Evolutionary conservation across 768 basidiomycete species (phyloP), one percentile per base, ranked within the genome.

Genomic region (Trametes maxima): DNA sequence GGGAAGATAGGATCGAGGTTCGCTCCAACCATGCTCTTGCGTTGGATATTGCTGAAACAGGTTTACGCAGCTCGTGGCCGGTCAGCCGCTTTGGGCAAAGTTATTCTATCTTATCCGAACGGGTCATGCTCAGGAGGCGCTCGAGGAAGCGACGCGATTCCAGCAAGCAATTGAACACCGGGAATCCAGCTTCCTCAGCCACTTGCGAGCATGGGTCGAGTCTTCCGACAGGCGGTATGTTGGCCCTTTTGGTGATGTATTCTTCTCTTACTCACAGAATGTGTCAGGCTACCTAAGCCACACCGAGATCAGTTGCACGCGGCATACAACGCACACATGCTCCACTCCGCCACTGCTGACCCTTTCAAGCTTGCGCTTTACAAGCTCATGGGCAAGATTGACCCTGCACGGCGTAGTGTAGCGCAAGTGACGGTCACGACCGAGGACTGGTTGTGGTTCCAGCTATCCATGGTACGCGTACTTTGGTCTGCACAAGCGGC

Each of bases 361-460:
- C 95, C 95, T 0, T 98, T 95, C 82, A 98, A 98, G 72, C 86
- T 95, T 55, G 95, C 95, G 0, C 74, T 99, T 35, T 98, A 97
- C 80, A 98, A 97, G 73, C 79, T 99, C 37, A 90, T 98, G 80
- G 96, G 94, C 45, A 91, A 91, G 68, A 83, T 96, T 54, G 97
- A 99, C 67, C 86, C 94, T 1, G 75, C 83, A 5, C 81, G 91
- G 57, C 82, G 94, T 49, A 89, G 85, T 67, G 87, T 95, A 2
- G 83, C 86, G 5, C 85, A 87, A 42, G 94, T 98, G 5, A 98
- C 95, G 0, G 83, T 84, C 11, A 95, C 95, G 1, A 95, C 93
- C 2, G 97, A 98, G 72, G 97, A 99, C 74, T 99, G 96, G 96
- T 79, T 98, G 37, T 99, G 96, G 96, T 88, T 95, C 79, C 95